A percentile compares a stretch with the other conserved stretches of the same genome.
phyloP scores from a whole-genome alignment of 768 basidiomycete species.

The Lepiota brunneoincarnata region DNA sequence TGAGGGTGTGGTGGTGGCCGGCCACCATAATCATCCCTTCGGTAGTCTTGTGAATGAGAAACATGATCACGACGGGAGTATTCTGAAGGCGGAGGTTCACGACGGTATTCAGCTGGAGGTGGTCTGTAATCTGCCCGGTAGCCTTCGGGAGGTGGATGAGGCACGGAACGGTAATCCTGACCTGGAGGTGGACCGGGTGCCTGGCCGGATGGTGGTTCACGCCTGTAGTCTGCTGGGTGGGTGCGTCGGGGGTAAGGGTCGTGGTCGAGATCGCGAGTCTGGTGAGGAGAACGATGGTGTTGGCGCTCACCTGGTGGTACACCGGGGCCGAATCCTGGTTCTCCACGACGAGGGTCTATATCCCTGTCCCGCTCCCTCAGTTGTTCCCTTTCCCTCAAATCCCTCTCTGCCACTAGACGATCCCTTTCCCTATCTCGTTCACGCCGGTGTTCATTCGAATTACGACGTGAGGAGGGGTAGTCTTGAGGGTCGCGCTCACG shows the following conservation, averaged over 20 bases:
- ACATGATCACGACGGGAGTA: conserved; percentile 8
- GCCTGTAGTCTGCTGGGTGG: conserved; percentile 9
- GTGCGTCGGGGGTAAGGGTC: conserved; percentile 10
- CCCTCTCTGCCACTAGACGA: conserved; percentile 3
- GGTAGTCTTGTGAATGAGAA: conserved; percentile 3
- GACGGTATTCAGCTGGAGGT: conserved; percentile 4
- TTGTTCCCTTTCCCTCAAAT: conserved; percentile 8
- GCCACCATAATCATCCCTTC: conserved; percentile 6
- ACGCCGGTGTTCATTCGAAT: conserved; percentile 9
- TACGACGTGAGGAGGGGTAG: conserved; percentile 6
- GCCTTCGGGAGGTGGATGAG: conserved; percentile 5
- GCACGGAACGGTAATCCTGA: conserved; percentile 6
- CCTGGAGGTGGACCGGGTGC: background rate
- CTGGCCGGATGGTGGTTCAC: conserved; percentile 7
- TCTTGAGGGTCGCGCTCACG: conserved; percentile 9
- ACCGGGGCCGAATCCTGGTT: conserved; percentile 7
- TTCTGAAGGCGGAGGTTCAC: conserved; percentile 5
- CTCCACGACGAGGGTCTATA: conserved; percentile 10
- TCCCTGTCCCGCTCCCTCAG: conserved; percentile 13
- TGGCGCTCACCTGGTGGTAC: conserved; percentile 11
- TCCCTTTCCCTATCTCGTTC: conserved; percentile 12
- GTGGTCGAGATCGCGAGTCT: conserved; percentile 7
- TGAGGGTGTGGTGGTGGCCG: background rate
- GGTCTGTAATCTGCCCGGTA: conserved; percentile 9
- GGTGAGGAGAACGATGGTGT: conserved; percentile 8